Base-by-base conservation (phyloP, 139 green algal genomes). In the Micromonas pusilla region DNA sequence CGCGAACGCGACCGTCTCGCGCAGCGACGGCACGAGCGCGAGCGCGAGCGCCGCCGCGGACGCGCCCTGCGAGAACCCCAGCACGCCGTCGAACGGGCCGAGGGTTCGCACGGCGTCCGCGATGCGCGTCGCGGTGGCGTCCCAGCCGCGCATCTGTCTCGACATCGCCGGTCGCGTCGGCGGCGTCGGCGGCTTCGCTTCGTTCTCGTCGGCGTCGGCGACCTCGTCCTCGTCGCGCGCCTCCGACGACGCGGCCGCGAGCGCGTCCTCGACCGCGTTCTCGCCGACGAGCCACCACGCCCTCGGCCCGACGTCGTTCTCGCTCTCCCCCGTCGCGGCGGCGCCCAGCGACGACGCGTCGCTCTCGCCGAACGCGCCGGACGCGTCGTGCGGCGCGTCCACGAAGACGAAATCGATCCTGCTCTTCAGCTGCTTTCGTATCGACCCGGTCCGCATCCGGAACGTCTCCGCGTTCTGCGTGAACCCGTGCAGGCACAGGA, bases 401-500 rank as follows among this genome's bases (percentile, higher is more conserved):
- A 96, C 52, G 71, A 91, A 97, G 0, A 89, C 79, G 32, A 97
- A 86, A 0, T 94, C 89, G 1, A 82, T 89, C 13, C 91, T 13
- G 32, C 81, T 68, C 0, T 76, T 63, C 9, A 97, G 84, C 60
- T 84, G 80, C 79, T 88, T 89, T 3, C 80, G 73, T 21, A 97
- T 76, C 0, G 71, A 85, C 28, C 66, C 67, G 1, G 86, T 89
- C 6, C 93, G 86, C 0, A 87, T 92, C 72, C 88, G 80, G 63
- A 96, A 90, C 21, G 85, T 81, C 25, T 73, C 73, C 0, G 70
- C 91, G 2, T 77, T 93, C 84, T 97, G 91, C 20, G 93, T 71
- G 82, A 97, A 97, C 62, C 92, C 92, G 76, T 97, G 92, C 30
- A 97, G 80, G 65, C 91, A 95, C 26, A 97, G 82, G 16, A 97